Conservation (phyloP, 305 asterid species). For the Fraxinus nigra region DNA sequence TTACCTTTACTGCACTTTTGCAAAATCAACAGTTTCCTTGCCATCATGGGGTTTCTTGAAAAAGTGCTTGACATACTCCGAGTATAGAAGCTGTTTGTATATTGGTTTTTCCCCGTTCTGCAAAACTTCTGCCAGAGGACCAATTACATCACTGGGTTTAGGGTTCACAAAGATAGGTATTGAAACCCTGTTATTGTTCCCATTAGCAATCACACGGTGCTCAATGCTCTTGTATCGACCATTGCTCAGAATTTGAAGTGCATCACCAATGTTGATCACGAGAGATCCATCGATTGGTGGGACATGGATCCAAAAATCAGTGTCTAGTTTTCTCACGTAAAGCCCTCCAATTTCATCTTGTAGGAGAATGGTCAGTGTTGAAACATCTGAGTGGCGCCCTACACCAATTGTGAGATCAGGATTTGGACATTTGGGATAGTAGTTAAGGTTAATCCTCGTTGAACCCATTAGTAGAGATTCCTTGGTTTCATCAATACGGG, state of each 20-base stretch:
- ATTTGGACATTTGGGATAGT: constrained; percentile 44
- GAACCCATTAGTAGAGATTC: constrained; percentile 41
- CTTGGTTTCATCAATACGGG: constrained; percentile 33
- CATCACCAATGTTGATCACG: constrained; percentile 46
- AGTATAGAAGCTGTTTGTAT: constrained; percentile 38
- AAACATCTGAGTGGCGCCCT: constrained; percentile 48
- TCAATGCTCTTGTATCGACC: constrained; percentile 50
- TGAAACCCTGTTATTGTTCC: constrained; percentile 39
- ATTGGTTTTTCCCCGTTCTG: constrained; percentile 40
- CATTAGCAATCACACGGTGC: constrained; percentile 46
- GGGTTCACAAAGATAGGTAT: constrained; percentile 53
- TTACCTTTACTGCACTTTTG: constrained; percentile 27
- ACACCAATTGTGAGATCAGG: constrained; percentile 48
- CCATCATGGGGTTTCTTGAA: constrained; percentile 57
- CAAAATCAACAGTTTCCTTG: constrained; percentile 47
- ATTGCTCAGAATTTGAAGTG: constrained; percentile 56
- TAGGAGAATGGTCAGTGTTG: constrained; percentile 40
- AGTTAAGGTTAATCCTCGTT: constrained; percentile 26
- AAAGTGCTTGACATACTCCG: constrained; percentile 53
- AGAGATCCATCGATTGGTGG: constrained; percentile 41
- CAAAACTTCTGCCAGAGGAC: constrained; percentile 44
- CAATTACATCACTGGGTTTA: constrained; percentile 31
- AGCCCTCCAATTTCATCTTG: constrained; percentile 57
- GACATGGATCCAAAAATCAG: constrained; percentile 46
- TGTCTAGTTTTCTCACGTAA: constrained; percentile 31